phyloP scores from a whole-genome alignment of 805 yeast genomes.

The Kazachstania martiniae region DNA sequence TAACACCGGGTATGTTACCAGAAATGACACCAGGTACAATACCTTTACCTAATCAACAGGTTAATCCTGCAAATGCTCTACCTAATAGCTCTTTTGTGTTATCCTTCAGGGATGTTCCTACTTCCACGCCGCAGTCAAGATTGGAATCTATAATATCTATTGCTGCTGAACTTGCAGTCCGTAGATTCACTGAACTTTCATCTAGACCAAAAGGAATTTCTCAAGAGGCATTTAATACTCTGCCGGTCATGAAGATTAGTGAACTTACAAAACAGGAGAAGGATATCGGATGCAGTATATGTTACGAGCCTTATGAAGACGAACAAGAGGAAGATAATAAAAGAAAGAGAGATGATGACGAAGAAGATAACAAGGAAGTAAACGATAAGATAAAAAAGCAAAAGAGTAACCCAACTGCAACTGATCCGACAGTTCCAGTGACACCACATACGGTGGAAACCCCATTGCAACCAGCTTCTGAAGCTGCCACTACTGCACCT shows the following conservation, averaged over 20 bases:
- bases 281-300: constrained; percentile 44
- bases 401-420: constrained; percentile 6
- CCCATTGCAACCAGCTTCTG: neutral
- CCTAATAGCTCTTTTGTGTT: constrained; percentile 44
- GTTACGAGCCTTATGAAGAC: constrained; percentile 44
- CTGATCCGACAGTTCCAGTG: neutral
- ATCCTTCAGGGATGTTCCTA: constrained; percentile 56
- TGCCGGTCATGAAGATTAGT: constrained; percentile 30
- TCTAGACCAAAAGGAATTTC: constrained; percentile 43
- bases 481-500: neutral
- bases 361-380: constrained; percentile 13
- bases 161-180: constrained; percentile 61
- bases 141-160: constrained; percentile 50
- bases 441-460: constrained; percentile 2
- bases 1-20: neutral
- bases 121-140: constrained; percentile 47
- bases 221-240: constrained; percentile 39
- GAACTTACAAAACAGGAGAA: constrained; percentile 19
- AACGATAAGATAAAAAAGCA: constrained; percentile 14
- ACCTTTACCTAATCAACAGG: neutral
- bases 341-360: constrained; percentile 20
- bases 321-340: constrained; percentile 14
- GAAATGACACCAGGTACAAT: neutral
- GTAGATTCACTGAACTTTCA: constrained; percentile 44
- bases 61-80: constrained; percentile 4